phyloP scores from a whole-genome alignment of 78 protist species.

The Dictyostelium citrinum region DNA sequence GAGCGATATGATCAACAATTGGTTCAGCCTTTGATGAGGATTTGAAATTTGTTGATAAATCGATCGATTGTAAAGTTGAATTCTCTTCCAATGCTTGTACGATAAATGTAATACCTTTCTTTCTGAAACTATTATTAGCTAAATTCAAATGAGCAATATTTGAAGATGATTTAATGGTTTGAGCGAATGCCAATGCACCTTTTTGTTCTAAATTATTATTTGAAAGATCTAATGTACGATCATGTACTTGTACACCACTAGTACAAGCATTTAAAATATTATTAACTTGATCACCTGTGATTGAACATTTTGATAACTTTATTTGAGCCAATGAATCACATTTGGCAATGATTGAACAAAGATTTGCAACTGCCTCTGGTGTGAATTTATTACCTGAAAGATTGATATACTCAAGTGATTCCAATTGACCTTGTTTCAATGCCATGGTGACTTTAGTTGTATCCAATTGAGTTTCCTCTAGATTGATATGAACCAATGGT shows the following conservation, averaged over 20 bases:
- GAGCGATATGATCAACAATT: conserved; percentile 42
- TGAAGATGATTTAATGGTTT: conserved; percentile 11
- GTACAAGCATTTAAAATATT: conserved; percentile 14
- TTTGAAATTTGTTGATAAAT: conserved; percentile 41
- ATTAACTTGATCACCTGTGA: conserved; percentile 48
- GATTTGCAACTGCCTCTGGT: conserved; percentile 13
- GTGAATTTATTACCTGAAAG: conserved; percentile 28
- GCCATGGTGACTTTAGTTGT: conserved; percentile 15
- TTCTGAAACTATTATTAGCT: conserved; percentile 31
- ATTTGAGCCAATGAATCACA: background rate
- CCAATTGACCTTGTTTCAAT: conserved; percentile 34
- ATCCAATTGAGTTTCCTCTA: conserved; percentile 42
- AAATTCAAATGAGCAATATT: conserved; percentile 7
- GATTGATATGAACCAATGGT: conserved; percentile 31
- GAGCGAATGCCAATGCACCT: conserved; percentile 23
- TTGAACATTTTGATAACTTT: conserved; percentile 7
- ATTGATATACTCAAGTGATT: background rate
- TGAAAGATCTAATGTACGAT: conserved; percentile 15
- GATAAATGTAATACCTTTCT: conserved; percentile 49
- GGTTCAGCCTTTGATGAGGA: conserved; percentile 19
- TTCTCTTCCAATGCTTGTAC: conserved; percentile 59
- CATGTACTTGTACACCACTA: background rate
- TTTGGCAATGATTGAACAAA: conserved; percentile 22
- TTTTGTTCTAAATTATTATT: conserved; percentile 15
- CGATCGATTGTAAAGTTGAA: conserved; percentile 17